Percentiles rank a stretch among this genome's conserved stretches.
Conservation (phyloP, 331 rosid genomes). For the Prunus yedoensis region DNA sequence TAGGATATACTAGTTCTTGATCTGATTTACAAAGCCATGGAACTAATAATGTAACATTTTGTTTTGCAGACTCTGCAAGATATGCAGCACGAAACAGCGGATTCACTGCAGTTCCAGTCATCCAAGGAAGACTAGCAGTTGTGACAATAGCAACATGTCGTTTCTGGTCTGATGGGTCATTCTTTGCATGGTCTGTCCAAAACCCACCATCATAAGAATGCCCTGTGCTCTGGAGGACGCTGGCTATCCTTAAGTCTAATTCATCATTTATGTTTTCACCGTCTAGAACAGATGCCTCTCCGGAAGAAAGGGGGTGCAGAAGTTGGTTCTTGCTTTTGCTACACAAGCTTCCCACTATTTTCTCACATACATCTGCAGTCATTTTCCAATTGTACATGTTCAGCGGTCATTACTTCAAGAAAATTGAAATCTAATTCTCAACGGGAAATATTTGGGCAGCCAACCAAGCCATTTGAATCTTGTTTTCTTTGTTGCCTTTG, state of each 20-base stretch:
- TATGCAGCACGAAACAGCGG: slow-evolving; percentile 98
- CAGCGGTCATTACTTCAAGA: background rate
- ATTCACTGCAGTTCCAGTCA: slow-evolving; percentile 99
- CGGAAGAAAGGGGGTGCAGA: slow-evolving; percentile 50
- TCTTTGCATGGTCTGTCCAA: slow-evolving; percentile 75
- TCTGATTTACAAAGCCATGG: slow-evolving; percentile 97
- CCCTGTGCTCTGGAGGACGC: slow-evolving; percentile 95
- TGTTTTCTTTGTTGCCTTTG: background rate
- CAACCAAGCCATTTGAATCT: background rate
- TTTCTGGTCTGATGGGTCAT: slow-evolving; percentile 52
- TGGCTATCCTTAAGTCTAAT: slow-evolving; percentile 81
- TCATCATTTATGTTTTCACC: slow-evolving; percentile 73
- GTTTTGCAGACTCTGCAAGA: slow-evolving; percentile 75
- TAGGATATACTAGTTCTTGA: slow-evolving; percentile 89
- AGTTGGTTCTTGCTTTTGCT: slow-evolving; percentile 76
- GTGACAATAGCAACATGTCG: slow-evolving; percentile 94
- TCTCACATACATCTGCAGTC: slow-evolving; percentile 81
- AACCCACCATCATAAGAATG: slow-evolving; percentile 86
- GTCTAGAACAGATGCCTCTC: slow-evolving; percentile 64
- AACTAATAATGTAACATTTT: slow-evolving; percentile 82
- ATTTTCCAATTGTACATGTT: slow-evolving; percentile 23
- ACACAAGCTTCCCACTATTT: slow-evolving; percentile 84
- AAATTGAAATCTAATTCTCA: background rate
- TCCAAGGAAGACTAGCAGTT: slow-evolving; percentile 99
- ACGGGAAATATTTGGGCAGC: background rate